A percentile compares a stretch with the other conserved stretches of the same genome.
Evolutionary conservation across 495 filamentous ascomycete species (phyloP).

Genomic region (Neurospora tetrasperma): DNA sequence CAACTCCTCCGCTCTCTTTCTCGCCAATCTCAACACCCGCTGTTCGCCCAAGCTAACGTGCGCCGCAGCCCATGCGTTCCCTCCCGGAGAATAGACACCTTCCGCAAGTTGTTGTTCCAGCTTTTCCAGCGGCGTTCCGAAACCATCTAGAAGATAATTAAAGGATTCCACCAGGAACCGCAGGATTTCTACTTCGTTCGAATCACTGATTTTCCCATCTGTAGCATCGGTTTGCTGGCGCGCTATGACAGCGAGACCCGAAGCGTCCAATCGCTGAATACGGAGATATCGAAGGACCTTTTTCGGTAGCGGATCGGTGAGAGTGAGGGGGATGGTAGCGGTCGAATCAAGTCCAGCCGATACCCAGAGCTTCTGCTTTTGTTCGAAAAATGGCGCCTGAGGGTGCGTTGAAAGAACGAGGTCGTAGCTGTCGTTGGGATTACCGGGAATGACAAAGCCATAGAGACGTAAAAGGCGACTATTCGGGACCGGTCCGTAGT

Average conservation of each 20-base stretch:
- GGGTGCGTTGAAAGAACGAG: slow-evolving; percentile 22
- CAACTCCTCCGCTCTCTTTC: slow-evolving; percentile 12
- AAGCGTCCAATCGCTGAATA: slow-evolving; percentile 21
- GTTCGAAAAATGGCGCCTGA: slow-evolving; percentile 19
- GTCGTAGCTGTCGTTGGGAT: slow-evolving; percentile 27
- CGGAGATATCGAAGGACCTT: slow-evolving; percentile 22
- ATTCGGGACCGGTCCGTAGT: slow-evolving; percentile 23
- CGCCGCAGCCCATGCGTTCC: slow-evolving; percentile 26
- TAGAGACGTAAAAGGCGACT: slow-evolving; percentile 27
- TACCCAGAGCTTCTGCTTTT: slow-evolving; percentile 25
- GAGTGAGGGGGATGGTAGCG: slow-evolving; percentile 22
- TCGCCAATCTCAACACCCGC: slow-evolving; percentile 26
- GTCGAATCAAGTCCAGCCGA: slow-evolving; percentile 22
- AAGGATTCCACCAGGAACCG: slow-evolving; percentile 20
- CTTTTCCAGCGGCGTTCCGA: slow-evolving; percentile 22
- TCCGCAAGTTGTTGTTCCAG: slow-evolving; percentile 24
- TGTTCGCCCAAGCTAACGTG: slow-evolving; percentile 28
- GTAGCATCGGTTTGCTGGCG: slow-evolving; percentile 11
- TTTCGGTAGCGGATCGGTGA: slow-evolving; percentile 22
- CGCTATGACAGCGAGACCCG: slow-evolving; percentile 15
- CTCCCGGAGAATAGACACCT: slow-evolving; percentile 22
- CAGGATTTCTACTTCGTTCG: slow-evolving; percentile 22
- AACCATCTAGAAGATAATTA: slow-evolving; percentile 18
- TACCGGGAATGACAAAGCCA: slow-evolving; percentile 22
- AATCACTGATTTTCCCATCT: slow-evolving; percentile 19